Percentiles rank a stretch among this genome's conserved stretches.
These are phyloP conservation scores for Pisolithus marmoratus DNA, from an alignment of 768 basidiomycete genomes.

Conservation along the genomic window DNA sequence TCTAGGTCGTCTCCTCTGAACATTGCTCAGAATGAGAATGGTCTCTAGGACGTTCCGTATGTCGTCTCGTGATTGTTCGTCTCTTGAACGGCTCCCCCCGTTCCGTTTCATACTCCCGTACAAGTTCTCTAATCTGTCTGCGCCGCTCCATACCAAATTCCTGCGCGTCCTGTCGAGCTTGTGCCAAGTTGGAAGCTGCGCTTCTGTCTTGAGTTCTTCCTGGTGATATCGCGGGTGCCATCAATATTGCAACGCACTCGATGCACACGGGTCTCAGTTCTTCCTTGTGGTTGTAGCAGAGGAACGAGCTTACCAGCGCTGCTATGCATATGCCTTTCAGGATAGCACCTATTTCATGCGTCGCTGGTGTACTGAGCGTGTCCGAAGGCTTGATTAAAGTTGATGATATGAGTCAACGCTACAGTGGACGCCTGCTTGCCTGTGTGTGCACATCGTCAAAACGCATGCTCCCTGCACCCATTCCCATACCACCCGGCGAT, in stretches of 20 bases:
- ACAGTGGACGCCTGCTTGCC: neutral
- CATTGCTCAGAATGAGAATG: neutral
- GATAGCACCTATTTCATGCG: neutral
- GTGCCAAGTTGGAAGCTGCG: conserved; percentile 53
- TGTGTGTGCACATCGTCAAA: neutral
- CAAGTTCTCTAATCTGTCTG: conserved; percentile 44
- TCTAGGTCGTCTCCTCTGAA: too few relatives aligned
- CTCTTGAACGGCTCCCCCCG: neutral
- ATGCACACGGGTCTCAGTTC: neutral
- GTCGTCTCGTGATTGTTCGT: neutral
- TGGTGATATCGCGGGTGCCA: conserved; percentile 3
- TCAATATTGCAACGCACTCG: neutral
- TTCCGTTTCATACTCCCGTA: conserved; percentile 26
- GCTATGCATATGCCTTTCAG: neutral
- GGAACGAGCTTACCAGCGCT: neutral
- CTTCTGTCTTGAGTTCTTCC: conserved; percentile 38
- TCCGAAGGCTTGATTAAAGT: neutral
- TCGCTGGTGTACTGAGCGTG: neutral
- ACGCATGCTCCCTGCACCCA: neutral
- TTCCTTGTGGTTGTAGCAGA: neutral
- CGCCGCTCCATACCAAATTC: conserved; percentile 51
- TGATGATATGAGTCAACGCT: too few relatives aligned
- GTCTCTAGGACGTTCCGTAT: neutral
- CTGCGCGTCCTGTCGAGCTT: conserved; percentile 52
- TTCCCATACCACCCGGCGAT: neutral